Evolutionary conservation across 495 filamentous ascomycete species (phyloP), one percentile per base, ranked within the genome.

Genomic region (Neurospora hispaniola): DNA sequence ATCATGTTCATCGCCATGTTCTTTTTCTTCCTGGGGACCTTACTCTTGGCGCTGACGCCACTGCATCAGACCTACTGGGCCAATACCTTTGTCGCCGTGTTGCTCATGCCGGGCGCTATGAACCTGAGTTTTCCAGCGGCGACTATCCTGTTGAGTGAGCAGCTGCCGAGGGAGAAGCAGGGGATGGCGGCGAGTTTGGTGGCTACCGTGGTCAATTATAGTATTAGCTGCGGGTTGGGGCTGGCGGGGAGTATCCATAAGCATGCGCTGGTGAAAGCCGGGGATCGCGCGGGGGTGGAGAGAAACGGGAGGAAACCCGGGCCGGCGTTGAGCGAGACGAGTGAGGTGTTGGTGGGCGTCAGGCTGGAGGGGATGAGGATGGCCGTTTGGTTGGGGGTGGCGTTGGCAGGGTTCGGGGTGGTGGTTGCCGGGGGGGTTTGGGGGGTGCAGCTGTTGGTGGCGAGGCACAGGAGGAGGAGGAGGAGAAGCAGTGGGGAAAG

Each of bases 81-180:
- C 0, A 86, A 88, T 73, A 82, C 82, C 2, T 92, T 92, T 71
- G 80, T 91, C 9, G 79, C 79, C 4, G 80, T 84, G 2, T 4
- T 90, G 10, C 75, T 92, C 41, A 89, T 87, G 68, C 84, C 87
- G 0, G 88, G 81, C 62, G 90, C 87, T 35, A 91, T 91, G 84
- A 69, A 82, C 70, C 69, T 81, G 73, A 77, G 75, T 18, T 78
- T 79, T n/a, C 80, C 80, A 4, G 80, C 80, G 5, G 80, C 78
- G 70, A 89, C 87, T 0, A 79, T 92, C 1, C 81, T 92, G 20
- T 81, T 91, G 9, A 87, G 83, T 39, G 85, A 89, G 72, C 78
- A 84, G 2, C 80, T 92, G 74, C 81, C 81, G 5, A 83, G 81
- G 54, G 83, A 89, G 66, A 85, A 91, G 73, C 90, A 93, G 74